phyloP scores from a whole-genome alignment of 2,329 filamentous ascomycete genomes.

The Beauveria caledonica region DNA sequence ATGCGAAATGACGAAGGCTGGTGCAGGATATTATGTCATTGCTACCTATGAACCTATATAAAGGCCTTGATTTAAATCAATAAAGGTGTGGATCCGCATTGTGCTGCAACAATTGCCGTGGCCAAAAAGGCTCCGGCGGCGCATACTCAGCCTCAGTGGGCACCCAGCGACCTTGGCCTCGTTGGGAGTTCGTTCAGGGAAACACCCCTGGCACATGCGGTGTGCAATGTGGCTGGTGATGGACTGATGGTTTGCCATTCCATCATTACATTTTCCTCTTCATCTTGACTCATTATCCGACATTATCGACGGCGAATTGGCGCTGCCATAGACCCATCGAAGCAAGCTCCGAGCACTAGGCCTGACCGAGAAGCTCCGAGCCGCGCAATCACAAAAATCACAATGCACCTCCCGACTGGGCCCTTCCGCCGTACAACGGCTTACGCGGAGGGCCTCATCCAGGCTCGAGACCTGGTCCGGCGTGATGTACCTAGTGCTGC shows the following conservation, averaged over 20 bases:
- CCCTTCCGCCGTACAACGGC: neutral
- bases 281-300: neutral
- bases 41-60: no score
- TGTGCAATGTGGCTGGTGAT: neutral
- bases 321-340: neutral
- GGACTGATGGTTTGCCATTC: neutral
- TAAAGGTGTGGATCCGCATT: no score
- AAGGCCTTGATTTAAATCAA: no score
- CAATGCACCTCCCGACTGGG: neutral
- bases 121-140: no score
- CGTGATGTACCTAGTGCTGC: neutral
- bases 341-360: neutral
- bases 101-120: no score
- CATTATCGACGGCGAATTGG: neutral
- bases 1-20: no score
- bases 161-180: neutral
- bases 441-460: slow-evolving; percentile 1
- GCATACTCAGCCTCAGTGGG: neutral
- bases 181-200: neutral
- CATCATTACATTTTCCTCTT: neutral
- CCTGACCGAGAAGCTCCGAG: neutral
- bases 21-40: no score
- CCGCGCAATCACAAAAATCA: neutral
- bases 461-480: neutral
- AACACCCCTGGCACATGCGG: neutral